A percentile compares a stretch with the other conserved stretches of the same genome.
Evolutionary conservation across 2,329 filamentous ascomycete genomes (phyloP).

Genomic region (Daldinia eschscholtzii): DNA sequence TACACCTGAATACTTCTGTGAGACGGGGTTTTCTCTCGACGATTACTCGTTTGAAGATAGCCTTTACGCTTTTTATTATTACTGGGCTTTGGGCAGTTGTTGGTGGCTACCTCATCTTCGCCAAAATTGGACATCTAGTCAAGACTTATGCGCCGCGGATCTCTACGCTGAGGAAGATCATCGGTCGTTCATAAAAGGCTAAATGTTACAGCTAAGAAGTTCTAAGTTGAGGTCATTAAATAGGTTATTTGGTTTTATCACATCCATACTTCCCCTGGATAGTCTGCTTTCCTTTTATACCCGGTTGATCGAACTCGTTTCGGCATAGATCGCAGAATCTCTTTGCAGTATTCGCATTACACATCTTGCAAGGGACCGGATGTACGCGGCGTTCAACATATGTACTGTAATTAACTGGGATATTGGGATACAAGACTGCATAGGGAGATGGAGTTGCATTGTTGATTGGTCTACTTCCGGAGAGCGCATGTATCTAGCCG

Average conservation of each 20-base stretch:
- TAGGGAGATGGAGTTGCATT: background rate
- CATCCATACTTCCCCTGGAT: background rate
- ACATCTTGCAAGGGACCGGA: background rate
- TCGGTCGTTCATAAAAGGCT: constrained; percentile 21
- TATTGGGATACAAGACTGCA: constrained; percentile 1
- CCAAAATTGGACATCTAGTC: constrained; percentile 59
- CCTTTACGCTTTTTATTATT: constrained; percentile 61
- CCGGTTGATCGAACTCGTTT: background rate
- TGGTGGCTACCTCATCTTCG: constrained; percentile 63
- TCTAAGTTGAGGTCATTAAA: background rate
- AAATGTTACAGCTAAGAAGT: background rate
- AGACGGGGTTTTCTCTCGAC: constrained; percentile 54
- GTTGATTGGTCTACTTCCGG: background rate
- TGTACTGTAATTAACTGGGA: background rate
- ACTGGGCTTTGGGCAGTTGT: constrained; percentile 63
- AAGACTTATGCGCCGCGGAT: constrained; percentile 37
- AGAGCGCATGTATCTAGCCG: background rate
- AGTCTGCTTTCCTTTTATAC: background rate
- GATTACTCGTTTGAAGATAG: constrained; percentile 60
- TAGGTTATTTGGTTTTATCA: background rate
- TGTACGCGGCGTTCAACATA: background rate
- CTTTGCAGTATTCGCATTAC: background rate
- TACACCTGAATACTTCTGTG: constrained; percentile 57
- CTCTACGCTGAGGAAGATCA: constrained; percentile 9
- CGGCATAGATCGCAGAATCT: background rate